Evolutionary conservation across 192 early-diverging fungal species (phyloP), one percentile per base, ranked within the genome.

Genomic region (Backusella parvicylindrica): DNA sequence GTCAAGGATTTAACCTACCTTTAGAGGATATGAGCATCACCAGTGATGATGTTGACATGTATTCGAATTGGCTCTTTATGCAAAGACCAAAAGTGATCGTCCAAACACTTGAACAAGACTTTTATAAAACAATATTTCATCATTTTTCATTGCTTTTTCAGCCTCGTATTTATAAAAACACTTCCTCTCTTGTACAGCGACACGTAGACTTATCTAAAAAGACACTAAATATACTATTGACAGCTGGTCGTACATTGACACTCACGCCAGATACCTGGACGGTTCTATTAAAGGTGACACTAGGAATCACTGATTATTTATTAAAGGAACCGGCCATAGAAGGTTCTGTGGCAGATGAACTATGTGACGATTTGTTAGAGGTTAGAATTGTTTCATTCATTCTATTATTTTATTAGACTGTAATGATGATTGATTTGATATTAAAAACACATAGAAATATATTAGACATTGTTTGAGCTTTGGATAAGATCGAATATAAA

Each of bases 241-340:
- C 83, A 74, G 89, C 90, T n/a, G 90, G 86, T 11, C 83, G 89
- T 49, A 87, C 85, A 4, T 76, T 91, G 15, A 85, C 86, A 0
- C 90, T 94, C 65, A 86, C 88, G 1, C 79, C 88, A 67, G 91
- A 92, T 32, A 96, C 95, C 0, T 96, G 95, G 95, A 84, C 86
- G 12, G 89, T 94, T 8, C 77, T 96, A 5, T 77, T 96, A 18
- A 94, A 94, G 73, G 91, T 96, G 12, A 73, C 94, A 8, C 75
- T 96, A 2, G 95, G 94, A 7, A 86, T 93, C 36, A 83, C 90
- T 0, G 95, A 96, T 64, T 87, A 85, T 41, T 76, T 96, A 70
- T 78, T 96, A 41, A 72, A 83, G 6, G 88, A 90, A 74, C 91
- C 88, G 6, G 56, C 77, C 15, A 36, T 85, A 9, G 80, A 83